phyloP scores from a whole-genome alignment of 768 basidiomycete genomes.

The Chlorophyllum brunneum region DNA sequence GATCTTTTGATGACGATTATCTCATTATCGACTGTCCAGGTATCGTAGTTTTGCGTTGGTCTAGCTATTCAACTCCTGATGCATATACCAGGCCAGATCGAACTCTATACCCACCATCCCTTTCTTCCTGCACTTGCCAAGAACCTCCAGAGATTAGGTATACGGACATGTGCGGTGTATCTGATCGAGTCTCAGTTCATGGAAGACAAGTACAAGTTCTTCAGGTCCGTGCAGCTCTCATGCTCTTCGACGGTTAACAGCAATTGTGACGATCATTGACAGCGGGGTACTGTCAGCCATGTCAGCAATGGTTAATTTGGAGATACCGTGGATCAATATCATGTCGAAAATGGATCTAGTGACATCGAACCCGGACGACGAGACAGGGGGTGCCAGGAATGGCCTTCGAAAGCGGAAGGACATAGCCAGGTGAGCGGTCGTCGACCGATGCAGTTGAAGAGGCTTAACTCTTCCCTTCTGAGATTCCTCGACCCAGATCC shows the following conservation, averaged over 20 bases:
- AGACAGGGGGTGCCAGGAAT: slow-evolving; percentile 59
- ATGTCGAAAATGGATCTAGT: slow-evolving; percentile 99
- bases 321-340: slow-evolving; percentile 94
- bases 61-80: background rate
- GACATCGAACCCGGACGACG: slow-evolving; percentile 57
- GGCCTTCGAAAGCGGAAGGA: slow-evolving; percentile 72
- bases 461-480: slow-evolving; percentile 6
- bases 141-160: slow-evolving; percentile 67
- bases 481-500: slow-evolving; percentile 97
- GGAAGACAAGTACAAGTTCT: slow-evolving; percentile 99
- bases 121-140: slow-evolving; percentile 90
- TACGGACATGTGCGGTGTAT: slow-evolving; percentile 87
- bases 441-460: background rate
- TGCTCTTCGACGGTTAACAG: background rate
- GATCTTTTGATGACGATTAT: slow-evolving; percentile 95
- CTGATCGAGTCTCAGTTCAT: slow-evolving; percentile 98
- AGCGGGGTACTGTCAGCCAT: slow-evolving; percentile 96
- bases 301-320: slow-evolving; percentile 98
- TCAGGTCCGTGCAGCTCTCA: slow-evolving; percentile 49
- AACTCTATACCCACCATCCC: slow-evolving; percentile 97
- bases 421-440: slow-evolving; percentile 64
- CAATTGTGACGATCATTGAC: slow-evolving; percentile 11
- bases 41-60: slow-evolving; percentile 21
- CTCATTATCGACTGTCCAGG: slow-evolving; percentile 90
- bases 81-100: slow-evolving; percentile 77